phyloP scores from a whole-genome alignment of 176 grass and related monocot genomes.

The Oryza officinalis region DNA sequence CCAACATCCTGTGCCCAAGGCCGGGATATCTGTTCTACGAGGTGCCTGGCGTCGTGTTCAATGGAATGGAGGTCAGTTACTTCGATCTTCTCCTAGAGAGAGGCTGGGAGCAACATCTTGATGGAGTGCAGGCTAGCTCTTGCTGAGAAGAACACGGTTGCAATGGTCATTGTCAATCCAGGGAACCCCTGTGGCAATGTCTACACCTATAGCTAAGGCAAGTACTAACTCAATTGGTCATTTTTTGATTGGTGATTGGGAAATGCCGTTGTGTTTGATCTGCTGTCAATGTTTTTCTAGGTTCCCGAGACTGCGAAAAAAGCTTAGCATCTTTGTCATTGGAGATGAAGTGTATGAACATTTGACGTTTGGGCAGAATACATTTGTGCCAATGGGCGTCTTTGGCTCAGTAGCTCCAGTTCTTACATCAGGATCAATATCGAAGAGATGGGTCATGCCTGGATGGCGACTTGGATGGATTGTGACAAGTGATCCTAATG shows the following conservation, averaged over 20 bases:
- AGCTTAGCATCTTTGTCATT: constrained; percentile 79
- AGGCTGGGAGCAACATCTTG: constrained; percentile 68
- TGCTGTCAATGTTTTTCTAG: constrained; percentile 24
- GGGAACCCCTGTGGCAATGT: constrained; percentile 79
- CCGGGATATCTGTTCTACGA: constrained; percentile 63
- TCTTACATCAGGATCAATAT: constrained; percentile 71
- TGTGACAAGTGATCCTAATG: constrained; percentile 46
- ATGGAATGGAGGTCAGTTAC: constrained; percentile 59
- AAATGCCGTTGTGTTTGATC: not conserved
- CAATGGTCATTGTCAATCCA: constrained; percentile 75
- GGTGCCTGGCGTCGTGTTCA: constrained; percentile 45
- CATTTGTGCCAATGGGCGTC: constrained; percentile 64
- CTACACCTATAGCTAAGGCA: constrained; percentile 60
- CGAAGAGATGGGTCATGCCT: constrained; percentile 80
- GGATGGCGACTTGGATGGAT: constrained; percentile 94
- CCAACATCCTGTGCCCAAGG: constrained; percentile 67
- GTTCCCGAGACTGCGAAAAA: constrained; percentile 52
- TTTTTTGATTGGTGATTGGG: not conserved
- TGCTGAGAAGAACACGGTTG: constrained; percentile 63
- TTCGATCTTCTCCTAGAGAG: constrained; percentile 59
- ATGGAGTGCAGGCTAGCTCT: constrained; percentile 46
- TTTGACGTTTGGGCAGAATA: constrained; percentile 54
- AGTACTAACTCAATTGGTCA: not conserved
- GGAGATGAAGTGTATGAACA: constrained; percentile 67
- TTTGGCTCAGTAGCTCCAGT: constrained; percentile 61